These are phyloP conservation scores for Candida parachauliodes DNA, from an alignment of 805 yeast species.

Conservation along the genomic window DNA sequence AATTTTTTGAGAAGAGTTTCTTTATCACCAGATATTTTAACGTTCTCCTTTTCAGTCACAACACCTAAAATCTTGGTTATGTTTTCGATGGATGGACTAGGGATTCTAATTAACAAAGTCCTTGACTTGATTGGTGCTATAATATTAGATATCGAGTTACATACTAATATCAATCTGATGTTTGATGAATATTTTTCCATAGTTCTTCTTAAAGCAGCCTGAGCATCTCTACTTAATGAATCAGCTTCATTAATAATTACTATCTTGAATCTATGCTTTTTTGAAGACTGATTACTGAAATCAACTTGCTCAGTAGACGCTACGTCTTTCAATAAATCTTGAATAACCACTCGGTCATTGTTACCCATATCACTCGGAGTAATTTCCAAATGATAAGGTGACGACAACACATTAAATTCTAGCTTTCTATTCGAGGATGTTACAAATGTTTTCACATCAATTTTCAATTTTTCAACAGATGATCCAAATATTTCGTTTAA, in stretches of 20 bases:
- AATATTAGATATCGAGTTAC: conserved; percentile 87
- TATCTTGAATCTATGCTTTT: conserved; percentile 61
- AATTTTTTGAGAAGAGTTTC: too few species aligned
- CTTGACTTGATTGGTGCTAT: conserved; percentile 94
- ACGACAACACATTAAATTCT: conserved; percentile 90
- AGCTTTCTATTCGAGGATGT: conserved; percentile 72
- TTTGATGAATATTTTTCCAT: conserved; percentile 93
- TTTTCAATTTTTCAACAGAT: conserved; percentile 73
- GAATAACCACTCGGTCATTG: conserved; percentile 92
- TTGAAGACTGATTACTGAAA: conserved; percentile 46
- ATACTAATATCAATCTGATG: conserved; percentile 76
- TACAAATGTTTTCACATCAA: conserved; percentile 82
- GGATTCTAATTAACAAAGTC: conserved; percentile 80
- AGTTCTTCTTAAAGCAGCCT: conserved; percentile 91
- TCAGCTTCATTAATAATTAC: conserved; percentile 92
- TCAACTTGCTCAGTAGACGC: conserved; percentile 97
- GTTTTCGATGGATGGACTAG: conserved; percentile 70
- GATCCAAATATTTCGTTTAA: conserved; percentile 78
- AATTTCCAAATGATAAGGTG: conserved; percentile 87
- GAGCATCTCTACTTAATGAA: conserved; percentile 85
- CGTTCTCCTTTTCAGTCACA: conserved; percentile 56
- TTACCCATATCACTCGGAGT: conserved; percentile 97
- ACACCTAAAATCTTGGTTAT: conserved; percentile 50
- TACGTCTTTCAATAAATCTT: conserved; percentile 87
- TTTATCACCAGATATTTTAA: conserved; percentile 35